Evolutionary conservation across 2,329 filamentous ascomycete genomes (phyloP), one percentile per base, ranked within the genome.

Genomic region (Zopfia rhizophila): DNA sequence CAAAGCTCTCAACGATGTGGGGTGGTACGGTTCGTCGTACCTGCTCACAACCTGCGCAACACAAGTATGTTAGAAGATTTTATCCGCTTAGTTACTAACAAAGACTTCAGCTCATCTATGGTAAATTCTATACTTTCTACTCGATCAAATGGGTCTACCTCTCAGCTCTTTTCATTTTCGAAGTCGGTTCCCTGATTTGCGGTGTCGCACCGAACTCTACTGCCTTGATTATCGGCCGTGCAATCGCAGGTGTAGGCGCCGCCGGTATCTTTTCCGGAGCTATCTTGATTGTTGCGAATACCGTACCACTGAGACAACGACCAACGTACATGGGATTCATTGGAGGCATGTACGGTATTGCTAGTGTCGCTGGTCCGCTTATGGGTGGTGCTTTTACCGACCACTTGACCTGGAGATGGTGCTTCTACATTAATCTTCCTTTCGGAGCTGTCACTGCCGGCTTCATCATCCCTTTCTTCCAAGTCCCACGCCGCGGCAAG

Each of bases 251-350:
- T 41, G 56, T 81, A 0, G 80, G 79, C 4, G 71, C 72, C 11
- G 78, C 78, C 21, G 80, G 79, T 17, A 75, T 82, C 48, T 79
- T 77, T 57, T 67, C 63, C 16, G 79, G 78, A 31, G 78, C 76
- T 18, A 74, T 78, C 32, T 63, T 77, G 27, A 79, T 79, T 50
- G 67, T 80, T 16, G 68, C 72, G 13, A 71, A 66, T 46, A 74
- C 70, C 12, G 75, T 79, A 0, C 73, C 77, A 7, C 68, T 80
- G 8, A 59, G 61, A 19, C 69, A 75, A 45, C 72, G 79, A 22
- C 78, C 79, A 2, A 70, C 73, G 0, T 81, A 80, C 53, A 78
- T 74, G 51, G 77, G 77, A 2, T 16, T 79, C 12, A 72, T 80
- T 31, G 78, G 78, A 35, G 72, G 70, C 35, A 78, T 79, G 68